phyloP scores from a whole-genome alignment of 441 rosid species.

The Iberis amara region DNA sequence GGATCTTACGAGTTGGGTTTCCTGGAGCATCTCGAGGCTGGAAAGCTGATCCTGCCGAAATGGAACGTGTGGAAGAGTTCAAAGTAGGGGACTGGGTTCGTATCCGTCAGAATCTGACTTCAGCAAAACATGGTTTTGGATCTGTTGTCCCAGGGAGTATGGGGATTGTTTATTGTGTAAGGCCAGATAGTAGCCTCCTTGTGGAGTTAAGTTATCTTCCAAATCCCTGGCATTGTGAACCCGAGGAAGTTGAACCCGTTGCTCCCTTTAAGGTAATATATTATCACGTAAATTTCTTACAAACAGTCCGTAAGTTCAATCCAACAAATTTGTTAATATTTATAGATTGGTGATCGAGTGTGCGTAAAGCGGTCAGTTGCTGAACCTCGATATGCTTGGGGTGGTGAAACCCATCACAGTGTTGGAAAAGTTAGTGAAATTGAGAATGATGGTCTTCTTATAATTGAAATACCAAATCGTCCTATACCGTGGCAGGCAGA shows the following conservation, averaged over 20 bases:
- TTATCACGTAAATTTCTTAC: conserved; percentile 14
- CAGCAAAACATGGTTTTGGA: conserved; percentile 95
- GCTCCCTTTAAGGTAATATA: conserved; percentile 75
- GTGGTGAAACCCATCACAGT: conserved; percentile 99
- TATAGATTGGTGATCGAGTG: conserved; percentile 83
- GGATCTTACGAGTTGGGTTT: conserved; percentile 95
- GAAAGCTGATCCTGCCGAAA: conserved; percentile 99
- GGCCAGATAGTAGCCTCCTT: conserved; percentile 94
- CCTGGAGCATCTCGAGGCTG: conserved; percentile 99
- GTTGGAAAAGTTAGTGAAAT: conserved; percentile 90
- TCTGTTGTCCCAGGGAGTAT: conserved; percentile 95
- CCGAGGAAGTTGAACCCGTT: conserved; percentile 96
- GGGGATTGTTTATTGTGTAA: conserved; percentile 86
- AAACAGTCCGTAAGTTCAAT: conserved; percentile 10
- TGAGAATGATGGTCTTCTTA: conserved; percentile 91
- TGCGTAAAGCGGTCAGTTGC: conserved; percentile 99
- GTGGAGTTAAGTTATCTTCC: conserved; percentile 88
- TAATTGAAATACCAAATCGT: conserved; percentile 87
- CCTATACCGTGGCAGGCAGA: conserved; percentile 96
- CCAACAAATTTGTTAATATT: conserved; percentile 27
- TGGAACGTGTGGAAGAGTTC: conserved; percentile 99
- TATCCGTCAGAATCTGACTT: conserved; percentile 87
- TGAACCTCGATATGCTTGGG: conserved; percentile 99
- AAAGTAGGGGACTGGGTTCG: conserved; percentile 99
- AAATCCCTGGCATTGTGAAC: conserved; percentile 97